These are phyloP conservation scores for Lichtheimia hyalospora DNA, from an alignment of 371 early-diverging fungal genomes.

Conservation along the genomic window DNA sequence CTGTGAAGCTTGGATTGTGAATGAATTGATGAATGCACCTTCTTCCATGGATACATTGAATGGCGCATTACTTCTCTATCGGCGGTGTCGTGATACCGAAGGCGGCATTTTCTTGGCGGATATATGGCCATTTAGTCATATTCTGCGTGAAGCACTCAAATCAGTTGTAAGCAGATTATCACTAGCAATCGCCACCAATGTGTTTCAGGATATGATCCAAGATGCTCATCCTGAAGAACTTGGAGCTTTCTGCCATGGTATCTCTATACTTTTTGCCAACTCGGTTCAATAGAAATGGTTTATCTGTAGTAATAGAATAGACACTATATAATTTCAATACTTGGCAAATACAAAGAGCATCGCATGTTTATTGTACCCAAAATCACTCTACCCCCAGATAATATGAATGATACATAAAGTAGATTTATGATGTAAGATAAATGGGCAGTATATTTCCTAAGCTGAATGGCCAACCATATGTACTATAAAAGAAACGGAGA, in stretches of 20 bases:
- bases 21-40: constrained; percentile 2
- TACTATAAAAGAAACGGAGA: too few species aligned
- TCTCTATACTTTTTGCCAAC: constrained; percentile 8
- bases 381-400: too few species aligned
- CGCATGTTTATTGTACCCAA: too few species aligned
- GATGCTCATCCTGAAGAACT: constrained; percentile 22
- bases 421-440: too few species aligned
- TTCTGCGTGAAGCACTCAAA: constrained; percentile 15
- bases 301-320: too few species aligned
- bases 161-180: constrained; percentile 11
- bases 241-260: constrained; percentile 25
- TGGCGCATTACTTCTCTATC: constrained; percentile 24
- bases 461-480: too few species aligned
- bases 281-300: too few species aligned
- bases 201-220: constrained; percentile 22
- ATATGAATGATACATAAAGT: too few species aligned
- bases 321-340: too few species aligned
- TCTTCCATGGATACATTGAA: constrained; percentile 4
- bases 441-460: too few species aligned
- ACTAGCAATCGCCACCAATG: constrained; percentile 6
- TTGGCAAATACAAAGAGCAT: too few species aligned
- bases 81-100: constrained; percentile 24
- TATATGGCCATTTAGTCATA: constrained; percentile 28
- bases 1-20: constrained; percentile 32
- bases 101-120: constrained; percentile 21